Percentiles rank a stretch among this genome's conserved stretches.
Evolutionary conservation across 495 filamentous ascomycete genomes (phyloP).

Genomic region (Xylona heveae): DNA sequence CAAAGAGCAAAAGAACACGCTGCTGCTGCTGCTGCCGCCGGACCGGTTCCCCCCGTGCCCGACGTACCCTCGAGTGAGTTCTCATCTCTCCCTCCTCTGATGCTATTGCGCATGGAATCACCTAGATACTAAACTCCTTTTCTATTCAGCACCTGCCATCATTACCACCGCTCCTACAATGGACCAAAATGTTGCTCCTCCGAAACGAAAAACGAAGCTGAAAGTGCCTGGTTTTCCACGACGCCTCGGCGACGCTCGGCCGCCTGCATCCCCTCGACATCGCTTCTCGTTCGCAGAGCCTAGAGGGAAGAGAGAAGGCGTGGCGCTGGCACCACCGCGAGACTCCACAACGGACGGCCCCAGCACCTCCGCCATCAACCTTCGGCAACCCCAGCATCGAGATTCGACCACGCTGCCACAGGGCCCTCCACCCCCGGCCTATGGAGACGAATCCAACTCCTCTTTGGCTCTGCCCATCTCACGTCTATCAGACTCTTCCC

Average conservation of each 20-base stretch:
- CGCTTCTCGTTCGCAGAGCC: neutral
- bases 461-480: constrained; percentile 44
- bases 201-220: constrained; percentile 30
- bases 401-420: constrained; percentile 32
- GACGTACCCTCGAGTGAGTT: constrained; percentile 16
- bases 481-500: constrained; percentile 75
- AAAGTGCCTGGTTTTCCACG: constrained; percentile 23
- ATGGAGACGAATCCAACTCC: constrained; percentile 42
- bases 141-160: constrained; percentile 53
- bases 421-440: constrained; percentile 30
- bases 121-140: constrained; percentile 4
- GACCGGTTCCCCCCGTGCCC: constrained; percentile 37
- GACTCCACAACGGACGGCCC: too few species aligned
- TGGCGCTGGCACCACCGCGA: constrained; percentile 5
- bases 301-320: constrained; percentile 1
- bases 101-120: too few species aligned
- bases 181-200: constrained; percentile 26
- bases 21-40: constrained; percentile 22
- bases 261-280: neutral
- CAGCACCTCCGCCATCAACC: constrained; percentile 21
- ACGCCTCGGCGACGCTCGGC: constrained; percentile 15
- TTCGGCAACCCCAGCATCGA: constrained; percentile 57
- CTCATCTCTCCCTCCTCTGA: constrained; percentile 6
- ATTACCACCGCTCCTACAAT: constrained; percentile 82
- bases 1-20: constrained; percentile 54